Percentiles rank a stretch among this genome's conserved stretches.
Conservation (phyloP, 805 yeast genomes). For the Suhomyces kilbournensis region DNA sequence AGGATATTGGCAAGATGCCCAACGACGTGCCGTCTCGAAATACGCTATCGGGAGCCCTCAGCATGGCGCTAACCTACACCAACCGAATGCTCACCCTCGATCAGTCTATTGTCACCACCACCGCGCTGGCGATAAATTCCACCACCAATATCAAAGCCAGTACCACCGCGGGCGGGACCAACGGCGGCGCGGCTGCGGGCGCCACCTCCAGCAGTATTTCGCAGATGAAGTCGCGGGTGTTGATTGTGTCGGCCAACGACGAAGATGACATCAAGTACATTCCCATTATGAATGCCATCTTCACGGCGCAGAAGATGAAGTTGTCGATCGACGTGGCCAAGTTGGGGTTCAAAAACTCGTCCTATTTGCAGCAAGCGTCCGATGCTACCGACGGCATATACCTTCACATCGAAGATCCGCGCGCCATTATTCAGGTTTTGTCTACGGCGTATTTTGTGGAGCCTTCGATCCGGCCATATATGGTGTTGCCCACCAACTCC, state of each 20-base stretch:
- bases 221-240: slow-evolving; percentile 36
- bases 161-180: slow-evolving; percentile 11
- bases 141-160: slow-evolving; percentile 26
- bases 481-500: slow-evolving; percentile 78
- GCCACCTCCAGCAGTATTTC: slow-evolving; percentile 15
- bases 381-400: slow-evolving; percentile 94
- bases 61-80: slow-evolving; percentile 77
- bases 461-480: slow-evolving; percentile 72
- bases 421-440: slow-evolving; percentile 80
- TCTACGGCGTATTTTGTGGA: slow-evolving; percentile 81
- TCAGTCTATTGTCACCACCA: slow-evolving; percentile 42
- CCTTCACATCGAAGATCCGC: slow-evolving; percentile 60
- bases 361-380: slow-evolving; percentile 91
- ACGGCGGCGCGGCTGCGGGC: slow-evolving; percentile 11
- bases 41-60: slow-evolving; percentile 69
- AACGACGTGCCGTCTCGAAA: slow-evolving; percentile 11
- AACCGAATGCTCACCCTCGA: slow-evolving; percentile 60
- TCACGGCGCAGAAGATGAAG: slow-evolving; percentile 91
- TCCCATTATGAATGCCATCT: slow-evolving; percentile 91
- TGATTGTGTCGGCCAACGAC: slow-evolving; percentile 67
- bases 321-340: slow-evolving; percentile 90
- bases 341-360: slow-evolving; percentile 57
- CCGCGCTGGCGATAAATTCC: slow-evolving; percentile 41
- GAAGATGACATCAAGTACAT: slow-evolving; percentile 77
- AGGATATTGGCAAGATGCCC: slow-evolving; percentile 7